phyloP scores from a whole-genome alignment of 176 grass and related monocot species.

The Juncus effusus region DNA sequence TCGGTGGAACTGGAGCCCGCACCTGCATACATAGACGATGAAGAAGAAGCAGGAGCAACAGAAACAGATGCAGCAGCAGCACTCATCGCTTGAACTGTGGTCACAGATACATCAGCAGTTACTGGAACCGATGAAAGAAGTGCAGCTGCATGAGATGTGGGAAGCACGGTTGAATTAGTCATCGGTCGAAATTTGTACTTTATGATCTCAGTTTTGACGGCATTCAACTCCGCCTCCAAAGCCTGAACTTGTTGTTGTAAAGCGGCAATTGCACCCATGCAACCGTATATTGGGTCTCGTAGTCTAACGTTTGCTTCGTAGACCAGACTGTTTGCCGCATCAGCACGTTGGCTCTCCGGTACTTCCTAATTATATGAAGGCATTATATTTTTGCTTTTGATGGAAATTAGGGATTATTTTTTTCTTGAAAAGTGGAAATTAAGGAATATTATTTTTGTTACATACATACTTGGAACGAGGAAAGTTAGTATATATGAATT shows the following conservation, averaged over 20 bases:
- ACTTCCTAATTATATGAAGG: conserved; percentile 51
- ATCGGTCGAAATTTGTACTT: conserved; percentile 51
- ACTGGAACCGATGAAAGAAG: conserved; percentile 39
- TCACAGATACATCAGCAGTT: conserved; percentile 7
- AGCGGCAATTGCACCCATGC: conserved; percentile 79
- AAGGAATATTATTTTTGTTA: not conserved
- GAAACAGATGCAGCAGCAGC: conserved; percentile 4
- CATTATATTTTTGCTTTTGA: not conserved
- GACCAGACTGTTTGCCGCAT: conserved; percentile 81
- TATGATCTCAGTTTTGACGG: conserved; percentile 60
- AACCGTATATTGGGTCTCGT: conserved; percentile 80
- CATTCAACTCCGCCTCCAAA: conserved; percentile 62
- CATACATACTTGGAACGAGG: not conserved
- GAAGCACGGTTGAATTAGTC: conserved; percentile 29
- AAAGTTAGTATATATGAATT: too few relatives aligned
- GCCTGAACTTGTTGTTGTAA: conserved; percentile 87
- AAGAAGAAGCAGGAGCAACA: conserved; percentile 43
- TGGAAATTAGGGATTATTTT: not conserved
- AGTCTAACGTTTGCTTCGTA: conserved; percentile 88
- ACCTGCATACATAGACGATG: conserved; percentile 61
- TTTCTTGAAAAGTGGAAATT: not conserved
- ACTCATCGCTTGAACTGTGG: not conserved
- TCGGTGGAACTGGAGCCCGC: conserved; percentile 75
- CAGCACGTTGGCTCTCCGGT: conserved; percentile 73
- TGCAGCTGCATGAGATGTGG: conserved; percentile 42